phyloP scores from a whole-genome alignment of 306 rosid species.

The Ziziphus jujuba region DNA sequence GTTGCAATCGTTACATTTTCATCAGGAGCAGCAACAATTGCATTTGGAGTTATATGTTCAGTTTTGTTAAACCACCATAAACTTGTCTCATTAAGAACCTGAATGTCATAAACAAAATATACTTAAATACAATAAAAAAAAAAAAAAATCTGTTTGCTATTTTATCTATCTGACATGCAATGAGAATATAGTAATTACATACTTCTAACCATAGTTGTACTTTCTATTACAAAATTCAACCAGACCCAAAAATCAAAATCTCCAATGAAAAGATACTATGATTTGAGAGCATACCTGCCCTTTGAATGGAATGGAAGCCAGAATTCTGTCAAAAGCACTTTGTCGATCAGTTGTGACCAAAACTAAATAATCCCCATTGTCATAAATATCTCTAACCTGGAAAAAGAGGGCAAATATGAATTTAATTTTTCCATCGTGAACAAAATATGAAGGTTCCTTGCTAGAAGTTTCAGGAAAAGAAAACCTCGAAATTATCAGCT shows the following conservation, averaged over 20 bases:
- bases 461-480: background rate
- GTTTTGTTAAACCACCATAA: slow-evolving; percentile 98
- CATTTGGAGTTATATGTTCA: slow-evolving; percentile 71
- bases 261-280: background rate
- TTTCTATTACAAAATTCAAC: slow-evolving; percentile 10
- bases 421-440: background rate
- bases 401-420: background rate
- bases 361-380: slow-evolving; percentile 76
- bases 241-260: background rate
- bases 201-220: background rate
- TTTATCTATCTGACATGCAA: background rate
- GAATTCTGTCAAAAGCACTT: slow-evolving; percentile 97
- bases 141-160: background rate
- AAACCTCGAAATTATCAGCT: background rate
- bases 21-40: slow-evolving; percentile 76
- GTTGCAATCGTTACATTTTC: slow-evolving; percentile 85
- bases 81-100: slow-evolving; percentile 94
- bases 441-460: background rate
- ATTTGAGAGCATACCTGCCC: slow-evolving; percentile 64
- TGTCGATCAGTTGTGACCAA: slow-evolving; percentile 88
- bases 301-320: slow-evolving; percentile 94
- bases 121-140: background rate
- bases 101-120: slow-evolving; percentile 19
- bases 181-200: background rate
- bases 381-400: slow-evolving; percentile 93